Conservation (phyloP, 2,329 filamentous ascomycete species). For the Peltaster fructicola region DNA sequence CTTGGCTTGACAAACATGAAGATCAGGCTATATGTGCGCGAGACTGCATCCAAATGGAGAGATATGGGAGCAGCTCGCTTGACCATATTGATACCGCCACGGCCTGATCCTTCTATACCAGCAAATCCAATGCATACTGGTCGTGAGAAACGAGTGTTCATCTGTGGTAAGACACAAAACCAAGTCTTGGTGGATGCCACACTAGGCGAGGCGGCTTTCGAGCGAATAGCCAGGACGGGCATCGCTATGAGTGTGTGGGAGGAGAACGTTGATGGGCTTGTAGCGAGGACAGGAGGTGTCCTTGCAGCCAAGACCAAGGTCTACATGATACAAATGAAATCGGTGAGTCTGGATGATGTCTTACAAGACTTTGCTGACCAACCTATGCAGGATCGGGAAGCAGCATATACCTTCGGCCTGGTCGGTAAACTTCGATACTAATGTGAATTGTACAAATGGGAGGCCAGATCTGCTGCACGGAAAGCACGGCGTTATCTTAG, state of each 20-base stretch:
- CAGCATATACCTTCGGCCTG: conserved; percentile 30
- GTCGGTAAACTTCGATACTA: conserved; percentile 33
- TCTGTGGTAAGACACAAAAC: conserved; percentile 52
- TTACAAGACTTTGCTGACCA: conserved; percentile 3
- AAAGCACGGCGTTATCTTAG: too few relatives aligned
- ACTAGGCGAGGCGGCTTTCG: conserved; percentile 68
- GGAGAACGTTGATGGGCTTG: conserved; percentile 35
- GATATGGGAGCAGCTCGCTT: conserved; percentile 75
- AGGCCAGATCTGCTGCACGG: too few relatives aligned
- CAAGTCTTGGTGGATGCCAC: conserved; percentile 65
- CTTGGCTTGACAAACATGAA: conserved; percentile 63
- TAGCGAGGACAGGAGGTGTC: conserved; percentile 40
- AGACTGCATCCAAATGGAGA: conserved; percentile 64
- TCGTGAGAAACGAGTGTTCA: conserved; percentile 71
- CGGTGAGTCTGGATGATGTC: conserved; percentile 13
- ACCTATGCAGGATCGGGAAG: conserved; percentile 26
- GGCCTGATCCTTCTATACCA: conserved; percentile 16
- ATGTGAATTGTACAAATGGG: too few relatives aligned
- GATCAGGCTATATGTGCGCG: conserved; percentile 69
- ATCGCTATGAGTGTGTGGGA: conserved; percentile 85
- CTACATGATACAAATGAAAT: conserved; percentile 41
- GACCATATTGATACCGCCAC: conserved; percentile 60
- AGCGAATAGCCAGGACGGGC: conserved; percentile 64
- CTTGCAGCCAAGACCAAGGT: conserved; percentile 35
- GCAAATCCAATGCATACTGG: conserved; percentile 24